phyloP scores from a whole-genome alignment of 2,329 filamentous ascomycete species.

The Talaromyces verruculosus region DNA sequence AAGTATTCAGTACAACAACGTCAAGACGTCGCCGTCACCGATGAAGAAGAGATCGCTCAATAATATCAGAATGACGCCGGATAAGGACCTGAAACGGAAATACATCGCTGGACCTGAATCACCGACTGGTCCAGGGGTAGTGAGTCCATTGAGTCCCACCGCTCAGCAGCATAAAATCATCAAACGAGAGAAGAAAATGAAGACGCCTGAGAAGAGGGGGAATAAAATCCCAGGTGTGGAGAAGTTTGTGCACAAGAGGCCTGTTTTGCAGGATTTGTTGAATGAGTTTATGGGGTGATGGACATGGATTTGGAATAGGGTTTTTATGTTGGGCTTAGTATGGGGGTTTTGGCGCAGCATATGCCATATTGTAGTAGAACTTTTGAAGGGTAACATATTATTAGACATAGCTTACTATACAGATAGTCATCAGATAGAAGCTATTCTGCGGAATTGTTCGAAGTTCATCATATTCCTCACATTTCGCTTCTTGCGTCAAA shows the following conservation, averaged over 20 bases:
- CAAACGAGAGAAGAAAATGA: slow-evolving; percentile 39
- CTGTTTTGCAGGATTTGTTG: slow-evolving; percentile 72
- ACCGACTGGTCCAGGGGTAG: slow-evolving; percentile 13
- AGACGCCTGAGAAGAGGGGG: slow-evolving; percentile 60
- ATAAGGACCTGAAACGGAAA: slow-evolving; percentile 25
- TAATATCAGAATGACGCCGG: slow-evolving; percentile 18
- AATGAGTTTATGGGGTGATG: slow-evolving; percentile 58
- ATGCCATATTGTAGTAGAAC: neutral
- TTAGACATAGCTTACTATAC: neutral
- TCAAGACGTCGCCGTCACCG: slow-evolving; percentile 9
- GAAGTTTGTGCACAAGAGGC: slow-evolving; percentile 63
- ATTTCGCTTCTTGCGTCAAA: no score
- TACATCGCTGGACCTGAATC: slow-evolving; percentile 12
- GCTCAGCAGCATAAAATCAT: slow-evolving; percentile 36
- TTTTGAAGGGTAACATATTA: neutral
- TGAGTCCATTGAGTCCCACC: slow-evolving; percentile 35
- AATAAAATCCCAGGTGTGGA: slow-evolving; percentile 52
- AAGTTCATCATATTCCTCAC: no score
- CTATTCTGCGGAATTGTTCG: no score
- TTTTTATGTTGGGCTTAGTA: neutral
- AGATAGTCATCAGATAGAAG: neutral
- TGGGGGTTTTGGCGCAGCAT: neutral
- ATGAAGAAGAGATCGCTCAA: slow-evolving; percentile 17
- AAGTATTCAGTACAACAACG: slow-evolving; percentile 16
- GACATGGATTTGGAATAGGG: neutral